Conservation (phyloP, 768 basidiomycete genomes). For the Boletus insuetus region DNA sequence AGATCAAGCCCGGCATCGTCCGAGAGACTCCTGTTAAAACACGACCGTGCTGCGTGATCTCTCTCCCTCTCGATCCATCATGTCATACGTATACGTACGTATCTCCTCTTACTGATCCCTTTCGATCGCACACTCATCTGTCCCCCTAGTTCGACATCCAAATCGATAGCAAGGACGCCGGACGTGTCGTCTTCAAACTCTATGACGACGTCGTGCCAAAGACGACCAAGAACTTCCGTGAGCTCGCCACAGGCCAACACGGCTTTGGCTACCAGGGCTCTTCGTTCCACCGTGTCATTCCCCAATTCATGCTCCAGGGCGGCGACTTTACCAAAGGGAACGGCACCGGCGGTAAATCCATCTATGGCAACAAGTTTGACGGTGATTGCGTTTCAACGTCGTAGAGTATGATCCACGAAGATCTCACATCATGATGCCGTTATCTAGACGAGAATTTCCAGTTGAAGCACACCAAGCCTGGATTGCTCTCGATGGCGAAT, state of each 20-base stretch:
- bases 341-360: constrained; percentile 80
- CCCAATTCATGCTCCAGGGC: constrained; percentile 85
- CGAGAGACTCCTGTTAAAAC: not conserved
- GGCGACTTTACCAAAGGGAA: constrained; percentile 75
- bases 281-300: constrained; percentile 81
- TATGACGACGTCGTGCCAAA: constrained; percentile 76
- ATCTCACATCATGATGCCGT: constrained; percentile 4
- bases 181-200: constrained; percentile 80
- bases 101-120: not conserved
- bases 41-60: not conserved
- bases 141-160: constrained; percentile 60
- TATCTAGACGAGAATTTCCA: constrained; percentile 79
- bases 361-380: constrained; percentile 66
- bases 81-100: constrained; percentile 23
- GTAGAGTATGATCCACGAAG: not conserved
- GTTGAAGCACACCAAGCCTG: constrained; percentile 68
- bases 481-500: constrained; percentile 79
- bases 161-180: constrained; percentile 39
- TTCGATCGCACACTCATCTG: constrained; percentile 1
- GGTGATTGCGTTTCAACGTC: constrained; percentile 35
- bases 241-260: constrained; percentile 73
- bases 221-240: constrained; percentile 84
- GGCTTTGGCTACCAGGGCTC: constrained; percentile 72
- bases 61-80: constrained; percentile 11
- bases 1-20: constrained; percentile 3